These are phyloP conservation scores for Backusella sp. DNA, from an alignment of 192 early-diverging fungal species.

Conservation along the genomic window DNA sequence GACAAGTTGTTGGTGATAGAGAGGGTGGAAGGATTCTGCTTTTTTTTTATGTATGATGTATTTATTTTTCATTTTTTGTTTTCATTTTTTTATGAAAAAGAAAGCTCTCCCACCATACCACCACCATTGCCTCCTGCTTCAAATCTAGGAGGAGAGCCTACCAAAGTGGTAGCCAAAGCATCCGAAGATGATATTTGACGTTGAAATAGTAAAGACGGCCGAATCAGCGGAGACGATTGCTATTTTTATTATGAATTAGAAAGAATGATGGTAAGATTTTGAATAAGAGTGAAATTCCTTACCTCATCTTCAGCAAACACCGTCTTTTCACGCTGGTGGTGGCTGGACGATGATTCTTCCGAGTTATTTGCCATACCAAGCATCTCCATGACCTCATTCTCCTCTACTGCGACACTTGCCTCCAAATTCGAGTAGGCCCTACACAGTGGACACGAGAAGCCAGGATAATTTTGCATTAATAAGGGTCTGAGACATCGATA, in stretches of 20 bases:
- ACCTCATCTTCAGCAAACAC: conserved; percentile 11
- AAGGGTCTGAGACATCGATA: conserved; percentile 81
- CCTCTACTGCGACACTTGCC: conserved; percentile 59
- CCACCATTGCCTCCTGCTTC: conserved; percentile 1
- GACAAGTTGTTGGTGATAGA: not conserved
- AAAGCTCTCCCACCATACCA: not conserved
- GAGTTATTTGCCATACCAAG: not conserved
- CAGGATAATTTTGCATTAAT: conserved; percentile 54
- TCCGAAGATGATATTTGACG: conserved; percentile 15
- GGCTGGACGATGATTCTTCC: not conserved
- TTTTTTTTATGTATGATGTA: not conserved
- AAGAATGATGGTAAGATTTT: not conserved
- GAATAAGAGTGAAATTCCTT: conserved; percentile 3
- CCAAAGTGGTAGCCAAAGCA: conserved; percentile 7
- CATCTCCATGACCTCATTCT: conserved; percentile 27
- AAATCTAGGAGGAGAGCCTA: conserved; percentile 15
- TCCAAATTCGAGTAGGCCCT: conserved; percentile 84
- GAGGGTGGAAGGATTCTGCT: not conserved
- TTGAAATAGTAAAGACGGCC: conserved; percentile 1
- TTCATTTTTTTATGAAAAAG: conserved; percentile 2
- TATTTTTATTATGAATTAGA: not conserved
- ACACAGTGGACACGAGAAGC: conserved; percentile 82
- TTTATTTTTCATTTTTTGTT: not conserved
- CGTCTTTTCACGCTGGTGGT: conserved; percentile 5
- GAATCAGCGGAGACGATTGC: not conserved